Percentiles rank a stretch among this genome's conserved stretches.
These are phyloP conservation scores for Nyssa sinensis DNA, from an alignment of 148 eudicot species.

Conservation along the genomic window DNA sequence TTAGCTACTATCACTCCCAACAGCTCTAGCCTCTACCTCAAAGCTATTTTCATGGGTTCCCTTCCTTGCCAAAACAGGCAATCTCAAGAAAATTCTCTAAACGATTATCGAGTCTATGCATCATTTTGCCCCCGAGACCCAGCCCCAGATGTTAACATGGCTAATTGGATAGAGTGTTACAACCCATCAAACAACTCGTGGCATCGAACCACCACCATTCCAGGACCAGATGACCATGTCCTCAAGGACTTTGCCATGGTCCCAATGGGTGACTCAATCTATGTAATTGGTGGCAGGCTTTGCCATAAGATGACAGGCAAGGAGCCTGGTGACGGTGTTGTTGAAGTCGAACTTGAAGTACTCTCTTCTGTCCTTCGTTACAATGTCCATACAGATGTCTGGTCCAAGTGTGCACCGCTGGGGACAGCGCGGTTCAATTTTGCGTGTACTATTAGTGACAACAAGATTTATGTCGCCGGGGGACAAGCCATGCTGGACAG, in stretches of 20 bases:
- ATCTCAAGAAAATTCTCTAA: conserved; percentile 3
- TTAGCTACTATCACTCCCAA: neutral
- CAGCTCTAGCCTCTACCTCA: neutral
- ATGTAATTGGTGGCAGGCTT: conserved; percentile 35
- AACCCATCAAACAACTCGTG: conserved; percentile 30
- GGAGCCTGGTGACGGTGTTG: neutral
- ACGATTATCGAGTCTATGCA: conserved; percentile 23
- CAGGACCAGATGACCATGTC: conserved; percentile 28
- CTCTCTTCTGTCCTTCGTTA: conserved; percentile 17
- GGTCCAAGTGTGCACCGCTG: conserved; percentile 34
- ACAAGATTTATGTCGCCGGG: conserved; percentile 38
- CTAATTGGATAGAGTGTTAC: conserved; percentile 38
- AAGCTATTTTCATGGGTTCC: conserved; percentile 9
- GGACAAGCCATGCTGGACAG: conserved; percentile 23
- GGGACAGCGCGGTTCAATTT: conserved; percentile 25
- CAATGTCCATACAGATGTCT: conserved; percentile 12
- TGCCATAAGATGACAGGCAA: conserved; percentile 3
- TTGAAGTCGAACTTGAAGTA: conserved; percentile 19
- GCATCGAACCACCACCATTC: conserved; percentile 30
- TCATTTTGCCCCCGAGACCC: conserved; percentile 25
- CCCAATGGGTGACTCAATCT: conserved; percentile 22
- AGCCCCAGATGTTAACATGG: neutral
- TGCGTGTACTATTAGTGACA: conserved; percentile 26
- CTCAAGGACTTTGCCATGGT: conserved; percentile 39
- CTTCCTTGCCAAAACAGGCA: conserved; percentile 9